Evolutionary conservation across 768 basidiomycete genomes (phyloP), one percentile per base, ranked within the genome.

Genomic region (Amanita pseudoporphyria): DNA sequence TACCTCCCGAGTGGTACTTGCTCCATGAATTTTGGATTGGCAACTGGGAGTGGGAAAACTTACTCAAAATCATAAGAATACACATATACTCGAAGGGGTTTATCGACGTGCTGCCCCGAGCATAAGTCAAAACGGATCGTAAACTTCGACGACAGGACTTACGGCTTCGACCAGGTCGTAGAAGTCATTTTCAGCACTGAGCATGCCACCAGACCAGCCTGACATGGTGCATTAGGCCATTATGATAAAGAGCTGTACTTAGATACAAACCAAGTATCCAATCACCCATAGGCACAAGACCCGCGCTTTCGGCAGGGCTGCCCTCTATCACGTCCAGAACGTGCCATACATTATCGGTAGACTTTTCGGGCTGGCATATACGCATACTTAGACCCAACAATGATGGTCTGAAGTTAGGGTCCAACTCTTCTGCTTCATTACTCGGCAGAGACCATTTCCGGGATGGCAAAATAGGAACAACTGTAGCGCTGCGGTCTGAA

Each of bases 31-130:
- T 52, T 45, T 35, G 24, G 45, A 54, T 30, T 39, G 33, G 26
- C 36, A 30, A 47, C 10, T 43, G 13, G 9, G 0, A 43, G 53
- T 19, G 53, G 16, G 22, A 12, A 28, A 26, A 72, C 90, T 46
- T 66, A 94, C 92, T 96, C 91, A 62, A 96, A 93, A 65, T 97
- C 95, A 55, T 90, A 83, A 12, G 93, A 96, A 66, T 98, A 99
- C 5, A 99, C 94, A 60, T 94, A 97, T 22, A 97, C 85, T 21
- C 92, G 76, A 22, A 98, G 65, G 7, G 95, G 91, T 65, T 92
- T 93, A 58, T 98, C 94, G 43, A 92, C 76, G 64, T 98, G 92
- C 89, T 96, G 52, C 10, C 58, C 10, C 28, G 14, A 32, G 50
- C 52, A 37, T 28, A 32, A 31, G 28, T 38, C n/a, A 32, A 38